Evolutionary conservation across 1,284 basidiomycete genomes (phyloP).

Genomic region (Trametes versicolor): DNA sequence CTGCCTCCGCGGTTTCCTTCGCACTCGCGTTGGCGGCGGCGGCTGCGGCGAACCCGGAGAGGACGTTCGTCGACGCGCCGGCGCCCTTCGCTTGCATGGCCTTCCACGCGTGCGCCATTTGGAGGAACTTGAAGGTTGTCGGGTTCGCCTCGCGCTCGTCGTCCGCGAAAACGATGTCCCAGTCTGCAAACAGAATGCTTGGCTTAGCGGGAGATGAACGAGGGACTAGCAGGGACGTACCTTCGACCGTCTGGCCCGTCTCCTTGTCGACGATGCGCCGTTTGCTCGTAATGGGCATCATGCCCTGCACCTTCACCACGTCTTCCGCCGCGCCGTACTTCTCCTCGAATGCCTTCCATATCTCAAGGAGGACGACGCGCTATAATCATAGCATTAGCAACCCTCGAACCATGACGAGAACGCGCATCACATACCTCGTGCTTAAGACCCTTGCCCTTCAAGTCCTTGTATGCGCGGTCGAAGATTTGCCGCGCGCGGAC

Average conservation of each 20-base stretch:
- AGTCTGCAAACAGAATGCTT: slow-evolving; percentile 61
- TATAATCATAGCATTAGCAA: slow-evolving; percentile 42
- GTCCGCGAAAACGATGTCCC: slow-evolving; percentile 95
- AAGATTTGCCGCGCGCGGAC: slow-evolving; percentile 80
- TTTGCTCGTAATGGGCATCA: slow-evolving; percentile 93
- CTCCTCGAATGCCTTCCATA: slow-evolving; percentile 94
- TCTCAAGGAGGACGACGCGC: slow-evolving; percentile 90
- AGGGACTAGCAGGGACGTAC: slow-evolving; percentile 52
- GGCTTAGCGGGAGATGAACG: slow-evolving; percentile 48
- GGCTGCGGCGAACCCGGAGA: slow-evolving; percentile 39
- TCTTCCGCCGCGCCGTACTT: slow-evolving; percentile 77
- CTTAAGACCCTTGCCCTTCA: slow-evolving; percentile 84
- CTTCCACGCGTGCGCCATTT: slow-evolving; percentile 94
- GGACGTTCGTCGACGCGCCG: slow-evolving; percentile 32
- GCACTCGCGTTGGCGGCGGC: slow-evolving; percentile 17
- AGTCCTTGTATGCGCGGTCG: slow-evolving; percentile 85
- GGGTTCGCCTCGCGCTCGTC: slow-evolving; percentile 94
- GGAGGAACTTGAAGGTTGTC: slow-evolving; percentile 92
- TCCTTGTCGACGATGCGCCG: slow-evolving; percentile 85
- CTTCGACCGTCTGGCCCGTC: slow-evolving; percentile 87
- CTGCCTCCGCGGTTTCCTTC: slow-evolving; percentile 6
- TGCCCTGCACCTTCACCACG: slow-evolving; percentile 81
- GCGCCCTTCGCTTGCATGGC: slow-evolving; percentile 50
- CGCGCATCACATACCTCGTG: slow-evolving; percentile 72
- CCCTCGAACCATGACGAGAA: slow-evolving; percentile 9